These are phyloP conservation scores for Eutrema salsugineum DNA, from an alignment of 441 rosid species.

Conservation along the genomic window DNA sequence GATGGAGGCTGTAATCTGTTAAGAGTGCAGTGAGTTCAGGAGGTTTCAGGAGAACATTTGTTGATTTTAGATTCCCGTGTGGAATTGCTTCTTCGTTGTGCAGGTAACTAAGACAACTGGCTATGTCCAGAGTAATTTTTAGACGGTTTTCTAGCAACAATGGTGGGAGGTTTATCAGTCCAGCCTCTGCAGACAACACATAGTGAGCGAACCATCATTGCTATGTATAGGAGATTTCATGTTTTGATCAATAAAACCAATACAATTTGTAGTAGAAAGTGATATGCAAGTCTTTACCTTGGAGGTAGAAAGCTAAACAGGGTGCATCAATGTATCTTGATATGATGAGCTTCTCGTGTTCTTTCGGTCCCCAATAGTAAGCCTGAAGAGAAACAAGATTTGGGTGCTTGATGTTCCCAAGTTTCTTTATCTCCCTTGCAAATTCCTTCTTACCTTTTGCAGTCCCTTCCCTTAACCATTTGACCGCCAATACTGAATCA, in stretches of 20 bases:
- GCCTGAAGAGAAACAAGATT: conserved; percentile 78
- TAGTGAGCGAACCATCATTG: not conserved
- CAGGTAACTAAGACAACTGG: conserved; percentile 61
- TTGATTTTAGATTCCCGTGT: conserved; percentile 76
- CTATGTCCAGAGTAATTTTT: conserved; percentile 47
- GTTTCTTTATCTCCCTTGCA: conserved; percentile 67
- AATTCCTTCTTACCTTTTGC: conserved; percentile 66
- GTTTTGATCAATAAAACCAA: not conserved
- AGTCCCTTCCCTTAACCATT: conserved; percentile 69
- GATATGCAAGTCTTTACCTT: conserved; percentile 43
- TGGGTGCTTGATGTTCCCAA: conserved; percentile 65
- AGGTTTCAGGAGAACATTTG: conserved; percentile 50
- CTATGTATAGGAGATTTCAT: too few relatives aligned
- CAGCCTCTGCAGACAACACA: conserved; percentile 41
- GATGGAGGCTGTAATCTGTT: conserved; percentile 70
- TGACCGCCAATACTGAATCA: conserved; percentile 48
- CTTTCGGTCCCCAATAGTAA: conserved; percentile 85
- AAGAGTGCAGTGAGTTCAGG: conserved; percentile 42
- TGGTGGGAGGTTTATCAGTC: conserved; percentile 40
- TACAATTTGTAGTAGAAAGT: not conserved
- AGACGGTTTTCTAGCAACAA: conserved; percentile 48
- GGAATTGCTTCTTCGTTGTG: conserved; percentile 70
- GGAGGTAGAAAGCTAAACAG: conserved; percentile 71
- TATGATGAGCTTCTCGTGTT: conserved; percentile 80
- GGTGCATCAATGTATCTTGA: conserved; percentile 57